phyloP scores from a whole-genome alignment of 1,284 basidiomycete species.

The Cutaneotrichosporon arboriforme region DNA sequence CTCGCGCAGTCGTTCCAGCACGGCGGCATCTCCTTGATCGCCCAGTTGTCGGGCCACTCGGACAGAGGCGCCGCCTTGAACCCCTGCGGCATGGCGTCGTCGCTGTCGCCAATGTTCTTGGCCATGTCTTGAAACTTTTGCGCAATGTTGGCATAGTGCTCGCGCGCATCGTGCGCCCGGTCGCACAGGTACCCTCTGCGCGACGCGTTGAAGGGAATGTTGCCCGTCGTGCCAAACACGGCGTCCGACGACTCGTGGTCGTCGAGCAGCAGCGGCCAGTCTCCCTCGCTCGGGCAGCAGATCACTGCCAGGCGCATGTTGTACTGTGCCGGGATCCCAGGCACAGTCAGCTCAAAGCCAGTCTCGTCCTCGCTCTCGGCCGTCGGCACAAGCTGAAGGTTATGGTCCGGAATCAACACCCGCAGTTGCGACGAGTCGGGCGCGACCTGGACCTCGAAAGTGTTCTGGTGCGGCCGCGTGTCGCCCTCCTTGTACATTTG shows the following conservation, averaged over 20 bases:
- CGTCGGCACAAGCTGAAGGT: constrained; percentile 25
- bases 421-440: constrained; percentile 33
- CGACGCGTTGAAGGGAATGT: constrained; percentile 44
- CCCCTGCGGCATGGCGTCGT: neutral
- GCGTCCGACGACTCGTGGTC: constrained; percentile 45
- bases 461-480: constrained; percentile 10
- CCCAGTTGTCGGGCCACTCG: constrained; percentile 34
- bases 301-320: constrained; percentile 44
- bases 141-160: constrained; percentile 18
- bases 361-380: constrained; percentile 3
- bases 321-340: constrained; percentile 12
- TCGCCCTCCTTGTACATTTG: constrained; percentile 24
- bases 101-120: neutral
- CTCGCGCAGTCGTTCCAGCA: constrained; percentile 48
- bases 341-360: constrained; percentile 3
- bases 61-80: neutral
- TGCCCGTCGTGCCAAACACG: constrained; percentile 39
- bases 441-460: constrained; percentile 39
- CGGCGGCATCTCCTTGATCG: constrained; percentile 34
- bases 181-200: constrained; percentile 34
- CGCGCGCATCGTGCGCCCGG: constrained; percentile 30
- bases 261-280: constrained; percentile 47
- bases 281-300: constrained; percentile 42
- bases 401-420: constrained; percentile 29
- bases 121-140: neutral